phyloP scores from a whole-genome alignment of 1,284 basidiomycete species.

The Flammula alnicola region DNA sequence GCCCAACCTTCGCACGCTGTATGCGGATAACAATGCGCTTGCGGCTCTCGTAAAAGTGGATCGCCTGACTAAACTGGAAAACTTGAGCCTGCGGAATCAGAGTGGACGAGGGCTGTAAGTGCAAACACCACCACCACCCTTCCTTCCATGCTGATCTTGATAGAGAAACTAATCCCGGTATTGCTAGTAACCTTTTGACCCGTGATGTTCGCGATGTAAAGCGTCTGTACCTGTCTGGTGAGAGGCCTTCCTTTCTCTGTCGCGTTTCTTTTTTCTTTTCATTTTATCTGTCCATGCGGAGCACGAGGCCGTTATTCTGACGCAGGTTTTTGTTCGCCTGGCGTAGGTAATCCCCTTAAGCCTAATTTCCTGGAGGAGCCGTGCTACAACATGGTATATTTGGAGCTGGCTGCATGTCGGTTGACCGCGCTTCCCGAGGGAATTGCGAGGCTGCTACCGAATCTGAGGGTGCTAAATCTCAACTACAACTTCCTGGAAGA shows the following conservation, averaged over 20 bases:
- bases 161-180: conserved; percentile 17
- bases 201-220: conserved; percentile 88
- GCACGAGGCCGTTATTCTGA: conserved; percentile 1
- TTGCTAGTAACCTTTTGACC: conserved; percentile 56
- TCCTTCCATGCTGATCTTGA: conserved; percentile 20
- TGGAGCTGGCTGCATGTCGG: conserved; percentile 92
- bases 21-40: conserved; percentile 89
- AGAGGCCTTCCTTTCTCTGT: conserved; percentile 30
- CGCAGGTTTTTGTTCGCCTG: conserved; percentile 1
- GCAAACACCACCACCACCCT: not conserved
- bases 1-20: conserved; percentile 85
- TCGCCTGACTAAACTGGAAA: conserved; percentile 78
- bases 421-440: conserved; percentile 75
- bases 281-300: not conserved
- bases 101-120: conserved; percentile 72
- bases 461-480: conserved; percentile 90
- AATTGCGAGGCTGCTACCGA: conserved; percentile 75
- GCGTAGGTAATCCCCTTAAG: conserved; percentile 48
- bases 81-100: conserved; percentile 92
- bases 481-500: conserved; percentile 94
- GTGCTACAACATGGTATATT: conserved; percentile 89
- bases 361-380: conserved; percentile 48
- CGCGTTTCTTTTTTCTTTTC: conserved; percentile 1
- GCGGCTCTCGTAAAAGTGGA: conserved; percentile 55
- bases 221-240: conserved; percentile 92